Base-by-base conservation (phyloP, 2,329 filamentous ascomycete species). In the Pseudogymnoascus sp. region DNA sequence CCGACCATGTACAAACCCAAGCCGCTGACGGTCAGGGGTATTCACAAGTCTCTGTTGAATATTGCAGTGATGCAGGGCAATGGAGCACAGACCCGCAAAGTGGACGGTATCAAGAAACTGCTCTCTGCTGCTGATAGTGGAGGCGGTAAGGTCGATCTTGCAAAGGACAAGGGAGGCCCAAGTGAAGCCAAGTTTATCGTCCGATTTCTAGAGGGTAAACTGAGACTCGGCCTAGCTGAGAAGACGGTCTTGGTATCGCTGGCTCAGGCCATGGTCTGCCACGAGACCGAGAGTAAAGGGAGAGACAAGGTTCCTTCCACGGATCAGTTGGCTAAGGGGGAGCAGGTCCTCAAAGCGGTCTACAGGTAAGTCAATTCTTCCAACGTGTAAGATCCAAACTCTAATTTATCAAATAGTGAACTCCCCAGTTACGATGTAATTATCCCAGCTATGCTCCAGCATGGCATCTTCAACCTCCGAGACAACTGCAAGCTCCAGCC, bases 1-100 rank as follows among this genome's bases (percentile, higher is more conserved):
- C 91, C 91, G 9, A 97, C 95, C 21, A 97, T 99, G 92, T 97
- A 97, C 81, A 96, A 96, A 75, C 95, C 93, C 2, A 97, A 96
- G 76, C 82, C 93, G 28, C 79, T 99, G 69, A 97, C 93, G 0
- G 83, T 99, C 1, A 85, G 84, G 63, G 91, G 89, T 28, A 93
- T 99, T 1, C 92, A 96, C 71, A 88, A 95, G 72, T 90, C 91
- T 1, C 76, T 99, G 37, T 90, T 97, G 81, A 84, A 82, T 36
- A 96, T 99, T 72, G 95, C 95, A 5, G 96, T 90, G 16, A 84
- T 91, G 12, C 84, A 90, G 68, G 95, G 95, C 8, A 89, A 90
- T 72, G 93, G 93, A 46, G 88, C 93, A 0, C 95, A 97, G 73
- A 87, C 88, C 12, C 87, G 90, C 65, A 99, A 99, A 76, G 90